These are phyloP conservation scores for Raffaelea arxii DNA, from an alignment of 2,329 filamentous ascomycete genomes.

Conservation along the genomic window DNA sequence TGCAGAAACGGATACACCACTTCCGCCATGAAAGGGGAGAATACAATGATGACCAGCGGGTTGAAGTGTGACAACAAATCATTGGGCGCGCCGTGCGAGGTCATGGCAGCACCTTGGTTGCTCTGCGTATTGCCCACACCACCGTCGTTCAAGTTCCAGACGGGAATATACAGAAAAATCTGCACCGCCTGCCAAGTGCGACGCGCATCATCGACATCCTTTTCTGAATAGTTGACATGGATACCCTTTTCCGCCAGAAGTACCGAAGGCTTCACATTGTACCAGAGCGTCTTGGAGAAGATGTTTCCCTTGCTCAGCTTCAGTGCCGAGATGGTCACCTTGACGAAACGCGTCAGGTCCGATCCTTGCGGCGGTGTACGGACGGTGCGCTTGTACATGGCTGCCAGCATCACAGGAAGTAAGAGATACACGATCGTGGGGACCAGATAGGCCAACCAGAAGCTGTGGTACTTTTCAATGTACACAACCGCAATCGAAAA, in stretches of 20 bases:
- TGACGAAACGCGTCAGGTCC: constrained; percentile 49
- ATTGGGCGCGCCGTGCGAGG: constrained; percentile 43
- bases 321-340: constrained; percentile 43
- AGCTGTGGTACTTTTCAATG: constrained; percentile 66
- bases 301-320: constrained; percentile 43
- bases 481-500: constrained; percentile 57
- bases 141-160: constrained; percentile 29
- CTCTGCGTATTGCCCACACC: constrained; percentile 25
- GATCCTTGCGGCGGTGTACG: constrained; percentile 53
- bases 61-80: constrained; percentile 53
- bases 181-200: constrained; percentile 35
- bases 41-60: constrained; percentile 48
- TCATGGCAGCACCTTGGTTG: constrained; percentile 32
- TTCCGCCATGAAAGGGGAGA: constrained; percentile 41
- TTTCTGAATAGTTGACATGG: constrained; percentile 53
- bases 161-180: constrained; percentile 31
- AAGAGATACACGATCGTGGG: constrained; percentile 44
- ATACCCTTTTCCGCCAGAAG: constrained; percentile 31
- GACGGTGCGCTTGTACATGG: constrained; percentile 48
- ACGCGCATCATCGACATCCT: constrained; percentile 55
- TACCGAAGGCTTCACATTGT: constrained; percentile 47
- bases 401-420: constrained; percentile 46
- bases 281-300: constrained; percentile 46
- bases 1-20: constrained; percentile 48
- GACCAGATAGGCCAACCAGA: constrained; percentile 57